Percentiles rank a stretch among this genome's conserved stretches.
Conservation (phyloP, 2,329 filamentous ascomycete species). For the Nectriaceae sp. region DNA sequence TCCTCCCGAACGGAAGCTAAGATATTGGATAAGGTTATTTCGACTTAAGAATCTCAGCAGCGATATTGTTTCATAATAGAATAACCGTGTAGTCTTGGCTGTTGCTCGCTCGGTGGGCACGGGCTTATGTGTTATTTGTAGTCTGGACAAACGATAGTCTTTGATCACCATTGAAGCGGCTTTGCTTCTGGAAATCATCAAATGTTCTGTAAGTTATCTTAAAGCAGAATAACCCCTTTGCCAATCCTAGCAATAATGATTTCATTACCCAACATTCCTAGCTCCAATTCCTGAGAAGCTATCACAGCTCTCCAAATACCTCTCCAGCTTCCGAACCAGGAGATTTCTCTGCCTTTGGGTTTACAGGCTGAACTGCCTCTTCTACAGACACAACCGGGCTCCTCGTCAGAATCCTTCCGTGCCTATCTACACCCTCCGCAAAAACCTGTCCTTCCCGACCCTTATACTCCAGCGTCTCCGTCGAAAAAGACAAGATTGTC, state of each 20-base stretch:
- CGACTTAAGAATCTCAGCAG: no score
- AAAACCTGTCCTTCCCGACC: constrained; percentile 7
- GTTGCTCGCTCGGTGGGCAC: no score
- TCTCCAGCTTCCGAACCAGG: background rate
- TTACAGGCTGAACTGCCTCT: constrained; percentile 4
- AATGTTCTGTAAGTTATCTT: no score
- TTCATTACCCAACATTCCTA: no score
- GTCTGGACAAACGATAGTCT: no score
- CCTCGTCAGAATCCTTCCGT: constrained; percentile 8
- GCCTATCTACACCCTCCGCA: constrained; percentile 7
- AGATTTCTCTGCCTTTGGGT: background rate
- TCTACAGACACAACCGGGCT: constrained; percentile 3
- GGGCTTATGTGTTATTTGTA: no score
- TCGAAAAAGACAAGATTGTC: constrained; percentile 7
- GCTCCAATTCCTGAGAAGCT: background rate
- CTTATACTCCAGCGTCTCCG: background rate
- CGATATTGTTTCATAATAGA: no score
- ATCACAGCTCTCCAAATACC: constrained; percentile 7
- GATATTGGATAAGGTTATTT: background rate
- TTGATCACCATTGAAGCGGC: no score
- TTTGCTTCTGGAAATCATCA: no score
- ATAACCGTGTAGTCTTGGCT: no score
- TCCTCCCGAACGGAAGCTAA: background rate
- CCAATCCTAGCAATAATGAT: no score
- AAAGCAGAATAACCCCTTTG: no score